Conservation (phyloP, 2,329 filamentous ascomycete species). For the Pyrenochaeta sp. region DNA sequence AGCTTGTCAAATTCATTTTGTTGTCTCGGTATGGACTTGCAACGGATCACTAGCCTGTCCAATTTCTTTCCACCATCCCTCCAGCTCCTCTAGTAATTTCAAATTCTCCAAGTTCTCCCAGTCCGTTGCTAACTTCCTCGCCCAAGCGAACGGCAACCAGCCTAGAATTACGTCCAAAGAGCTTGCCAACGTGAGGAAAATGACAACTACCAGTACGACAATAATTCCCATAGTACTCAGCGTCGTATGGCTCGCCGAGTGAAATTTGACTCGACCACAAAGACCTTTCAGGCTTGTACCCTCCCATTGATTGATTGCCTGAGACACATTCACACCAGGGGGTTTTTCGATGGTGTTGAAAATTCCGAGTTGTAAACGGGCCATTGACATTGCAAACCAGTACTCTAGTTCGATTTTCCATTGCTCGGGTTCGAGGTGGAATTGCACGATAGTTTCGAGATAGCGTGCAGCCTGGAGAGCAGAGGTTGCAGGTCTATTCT, state of each 20-base stretch:
- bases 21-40: background rate
- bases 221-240: background rate
- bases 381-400: slow-evolving; percentile 3
- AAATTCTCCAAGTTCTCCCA: slow-evolving; percentile 6
- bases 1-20: too few species aligned
- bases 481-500: background rate
- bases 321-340: background rate
- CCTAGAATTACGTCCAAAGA: background rate
- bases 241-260: background rate
- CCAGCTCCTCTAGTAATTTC: background rate
- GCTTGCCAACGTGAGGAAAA: background rate
- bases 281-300: background rate
- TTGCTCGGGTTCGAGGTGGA: background rate
- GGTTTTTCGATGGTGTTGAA: slow-evolving; percentile 7
- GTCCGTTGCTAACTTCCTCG: background rate
- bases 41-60: background rate
- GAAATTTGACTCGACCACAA: slow-evolving; percentile 5
- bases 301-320: slow-evolving; percentile 1
- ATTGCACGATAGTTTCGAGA: background rate
- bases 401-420: slow-evolving; percentile 5
- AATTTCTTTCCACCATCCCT: slow-evolving; percentile 2
- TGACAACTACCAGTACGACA: background rate
- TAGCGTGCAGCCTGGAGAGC: slow-evolving; percentile 1
- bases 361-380: background rate
- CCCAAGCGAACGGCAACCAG: background rate